phyloP scores from a whole-genome alignment of 148 eudicot genomes.

The Talinum fruticosum region DNA sequence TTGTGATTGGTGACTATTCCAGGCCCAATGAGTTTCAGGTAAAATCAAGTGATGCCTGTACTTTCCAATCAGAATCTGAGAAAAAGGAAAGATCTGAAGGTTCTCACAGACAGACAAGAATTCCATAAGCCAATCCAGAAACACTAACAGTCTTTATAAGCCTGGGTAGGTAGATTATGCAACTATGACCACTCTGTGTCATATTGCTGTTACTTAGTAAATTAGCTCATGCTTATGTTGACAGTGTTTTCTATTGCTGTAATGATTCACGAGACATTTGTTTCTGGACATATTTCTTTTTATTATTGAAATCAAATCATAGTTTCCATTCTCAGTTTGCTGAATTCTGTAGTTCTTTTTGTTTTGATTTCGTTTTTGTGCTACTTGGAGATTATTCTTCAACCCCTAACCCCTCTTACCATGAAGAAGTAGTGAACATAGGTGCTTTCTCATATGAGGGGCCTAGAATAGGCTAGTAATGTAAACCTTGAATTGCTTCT shows the following conservation, averaged over 20 bases:
- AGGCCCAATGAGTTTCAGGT: slow-evolving; percentile 71
- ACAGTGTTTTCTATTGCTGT: neutral
- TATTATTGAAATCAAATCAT: neutral
- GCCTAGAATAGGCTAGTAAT: neutral
- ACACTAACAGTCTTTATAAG: neutral
- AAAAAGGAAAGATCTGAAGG: slow-evolving; percentile 43
- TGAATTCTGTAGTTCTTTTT: neutral
- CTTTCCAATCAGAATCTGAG: slow-evolving; percentile 40
- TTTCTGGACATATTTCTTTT: neutral
- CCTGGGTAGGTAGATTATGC: slow-evolving; percentile 1
- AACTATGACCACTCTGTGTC: slow-evolving; percentile 9
- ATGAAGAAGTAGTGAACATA: neutral
- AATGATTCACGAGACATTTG: neutral
- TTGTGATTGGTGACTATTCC: slow-evolving; percentile 44
- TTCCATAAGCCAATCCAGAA: slow-evolving; percentile 1
- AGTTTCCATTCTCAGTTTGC: neutral
- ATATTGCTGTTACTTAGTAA: neutral
- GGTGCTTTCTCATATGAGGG: neutral
- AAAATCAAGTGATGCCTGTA: slow-evolving; percentile 42
- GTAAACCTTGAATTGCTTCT: neutral
- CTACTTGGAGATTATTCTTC: neutral
- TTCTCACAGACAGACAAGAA: slow-evolving; percentile 29
- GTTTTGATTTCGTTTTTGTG: neutral
- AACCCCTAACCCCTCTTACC: neutral
- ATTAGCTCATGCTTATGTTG: neutral